Conservation (phyloP, 495 filamentous ascomycete species). For the Penicillium robsamsonii region DNA sequence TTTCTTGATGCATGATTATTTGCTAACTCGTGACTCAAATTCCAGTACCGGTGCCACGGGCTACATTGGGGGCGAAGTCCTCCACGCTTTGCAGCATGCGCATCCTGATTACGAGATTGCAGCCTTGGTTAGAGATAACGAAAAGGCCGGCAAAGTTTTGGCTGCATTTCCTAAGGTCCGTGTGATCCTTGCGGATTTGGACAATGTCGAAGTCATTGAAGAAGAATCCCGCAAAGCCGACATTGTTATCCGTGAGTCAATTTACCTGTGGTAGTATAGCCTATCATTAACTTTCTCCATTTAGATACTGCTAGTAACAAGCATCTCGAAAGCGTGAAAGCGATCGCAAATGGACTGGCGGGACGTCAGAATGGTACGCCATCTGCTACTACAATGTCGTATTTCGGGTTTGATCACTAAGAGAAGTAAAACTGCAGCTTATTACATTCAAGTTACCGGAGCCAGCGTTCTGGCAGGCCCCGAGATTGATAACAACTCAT, state of each 20-base stretch:
- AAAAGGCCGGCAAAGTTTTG: constrained; percentile 48
- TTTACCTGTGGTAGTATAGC: neutral
- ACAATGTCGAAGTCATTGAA: constrained; percentile 37
- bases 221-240: constrained; percentile 43
- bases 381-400: neutral
- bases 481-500: constrained; percentile 4
- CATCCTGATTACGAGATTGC: constrained; percentile 62
- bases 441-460: constrained; percentile 10
- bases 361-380: constrained; percentile 5
- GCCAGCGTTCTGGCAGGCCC: constrained; percentile 6
- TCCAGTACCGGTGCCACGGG: constrained; percentile 54
- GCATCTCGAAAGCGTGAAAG: constrained; percentile 8
- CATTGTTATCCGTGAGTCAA: constrained; percentile 37
- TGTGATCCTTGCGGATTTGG: constrained; percentile 44
- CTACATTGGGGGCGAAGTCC: constrained; percentile 66
- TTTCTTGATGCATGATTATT: neutral
- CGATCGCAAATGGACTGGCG: constrained; percentile 7
- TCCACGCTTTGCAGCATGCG: constrained; percentile 49
- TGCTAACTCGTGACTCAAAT: neutral
- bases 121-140: constrained; percentile 43
- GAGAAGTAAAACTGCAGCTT: neutral
- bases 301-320: constrained; percentile 9
- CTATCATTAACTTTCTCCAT: neutral
- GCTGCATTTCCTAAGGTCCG: constrained; percentile 49
- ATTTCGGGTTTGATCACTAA: neutral